Conservation (phyloP, 169 alveolate species). For the Plasmodium knowlesi region DNA sequence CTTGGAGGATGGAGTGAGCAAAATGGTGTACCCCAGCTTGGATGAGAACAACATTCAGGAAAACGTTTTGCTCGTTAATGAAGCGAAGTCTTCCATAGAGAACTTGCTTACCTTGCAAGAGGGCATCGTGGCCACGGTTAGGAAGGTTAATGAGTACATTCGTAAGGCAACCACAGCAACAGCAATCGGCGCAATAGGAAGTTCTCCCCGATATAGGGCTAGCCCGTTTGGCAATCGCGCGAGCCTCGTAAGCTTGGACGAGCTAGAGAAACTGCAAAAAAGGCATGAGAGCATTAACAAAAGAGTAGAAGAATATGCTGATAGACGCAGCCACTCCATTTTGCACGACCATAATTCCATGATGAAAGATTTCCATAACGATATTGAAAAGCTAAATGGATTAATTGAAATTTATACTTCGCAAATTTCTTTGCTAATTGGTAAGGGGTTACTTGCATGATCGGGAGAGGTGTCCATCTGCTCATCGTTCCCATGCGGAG, state of each 20-base stretch:
- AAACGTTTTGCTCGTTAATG: slow-evolving; percentile 26
- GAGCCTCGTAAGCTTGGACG: slow-evolving; percentile 4
- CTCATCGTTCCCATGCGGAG: background rate
- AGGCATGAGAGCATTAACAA: slow-evolving; percentile 8
- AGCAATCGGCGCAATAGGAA: background rate
- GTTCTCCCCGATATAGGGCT: background rate
- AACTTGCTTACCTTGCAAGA: background rate
- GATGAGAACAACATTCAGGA: background rate
- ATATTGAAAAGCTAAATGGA: background rate
- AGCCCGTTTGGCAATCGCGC: background rate
- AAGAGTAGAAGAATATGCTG: slow-evolving; percentile 28
- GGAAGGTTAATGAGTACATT: slow-evolving; percentile 13
- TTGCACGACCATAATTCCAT: background rate
- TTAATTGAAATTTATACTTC: slow-evolving; percentile 31
- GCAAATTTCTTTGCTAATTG: slow-evolving; percentile 51
- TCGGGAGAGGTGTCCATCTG: background rate
- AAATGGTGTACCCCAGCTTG: slow-evolving; percentile 10
- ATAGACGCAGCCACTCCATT: background rate
- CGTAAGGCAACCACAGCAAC: background rate
- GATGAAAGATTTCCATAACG: slow-evolving; percentile 10
- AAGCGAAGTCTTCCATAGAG: slow-evolving; percentile 18
- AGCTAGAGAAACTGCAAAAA: slow-evolving; percentile 5
- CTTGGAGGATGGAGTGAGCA: background rate
- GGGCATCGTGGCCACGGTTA: background rate
- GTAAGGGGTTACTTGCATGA: slow-evolving; percentile 6